phyloP scores from a whole-genome alignment of 148 eudicot species.

The Silene uniflora region DNA sequence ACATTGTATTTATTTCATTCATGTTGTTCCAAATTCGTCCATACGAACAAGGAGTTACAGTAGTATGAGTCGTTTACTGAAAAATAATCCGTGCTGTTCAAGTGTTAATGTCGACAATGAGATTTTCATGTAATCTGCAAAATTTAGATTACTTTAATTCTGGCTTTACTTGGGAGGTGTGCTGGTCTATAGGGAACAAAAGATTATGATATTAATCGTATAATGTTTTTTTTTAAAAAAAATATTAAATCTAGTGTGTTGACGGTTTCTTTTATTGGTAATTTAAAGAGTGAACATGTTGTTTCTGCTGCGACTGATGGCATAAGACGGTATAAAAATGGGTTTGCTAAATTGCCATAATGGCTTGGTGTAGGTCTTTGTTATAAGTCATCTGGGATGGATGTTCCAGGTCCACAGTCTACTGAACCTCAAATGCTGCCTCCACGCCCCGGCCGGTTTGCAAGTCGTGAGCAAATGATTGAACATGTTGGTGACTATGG shows the following conservation, averaged over 20 bases:
- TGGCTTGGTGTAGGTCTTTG: constrained; percentile 17
- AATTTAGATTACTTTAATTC: too few species aligned
- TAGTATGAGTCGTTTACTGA: not conserved
- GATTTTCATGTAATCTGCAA: not conserved
- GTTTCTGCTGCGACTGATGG: not conserved
- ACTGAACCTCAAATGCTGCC: constrained; percentile 50
- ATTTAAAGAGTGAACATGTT: not conserved
- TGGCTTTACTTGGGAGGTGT: not conserved
- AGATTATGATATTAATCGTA: too few species aligned
- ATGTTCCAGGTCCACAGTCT: constrained; percentile 15
- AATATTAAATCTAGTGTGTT: not conserved
- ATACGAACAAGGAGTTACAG: not conserved
- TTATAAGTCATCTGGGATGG: constrained; percentile 10
- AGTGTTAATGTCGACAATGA: not conserved
- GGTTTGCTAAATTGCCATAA: not conserved
- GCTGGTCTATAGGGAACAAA: not conserved
- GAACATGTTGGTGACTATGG: constrained; percentile 71
- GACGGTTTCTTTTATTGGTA: not conserved
- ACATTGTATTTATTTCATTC: too few species aligned
- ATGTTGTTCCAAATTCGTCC: too few species aligned
- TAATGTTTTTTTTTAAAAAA: too few species aligned
- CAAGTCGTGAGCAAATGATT: constrained; percentile 65
- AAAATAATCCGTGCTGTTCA: not conserved
- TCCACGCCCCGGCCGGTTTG: constrained; percentile 63
- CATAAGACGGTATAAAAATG: constrained; percentile 5